A percentile compares a stretch with the other conserved stretches of the same genome.
Conservation (phyloP, 1,284 basidiomycete species). For the Boletus semigastroideus region DNA sequence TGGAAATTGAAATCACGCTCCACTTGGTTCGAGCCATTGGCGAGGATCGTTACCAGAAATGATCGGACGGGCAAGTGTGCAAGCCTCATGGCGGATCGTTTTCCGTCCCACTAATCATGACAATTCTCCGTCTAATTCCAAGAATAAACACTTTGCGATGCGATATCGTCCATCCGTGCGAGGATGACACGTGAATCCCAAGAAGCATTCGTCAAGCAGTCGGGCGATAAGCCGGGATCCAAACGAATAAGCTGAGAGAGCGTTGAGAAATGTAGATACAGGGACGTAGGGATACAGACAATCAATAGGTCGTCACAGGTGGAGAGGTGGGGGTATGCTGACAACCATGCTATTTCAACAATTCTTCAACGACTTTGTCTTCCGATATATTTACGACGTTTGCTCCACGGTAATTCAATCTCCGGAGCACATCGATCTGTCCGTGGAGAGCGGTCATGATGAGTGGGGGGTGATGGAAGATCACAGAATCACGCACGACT, state of each 20-base stretch:
- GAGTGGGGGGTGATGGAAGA: neutral
- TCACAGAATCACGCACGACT: conserved; percentile 61
- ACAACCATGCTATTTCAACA: conserved; percentile 43
- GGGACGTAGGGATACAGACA: conserved; percentile 28
- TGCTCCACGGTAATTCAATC: conserved; percentile 88
- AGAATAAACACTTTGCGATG: conserved; percentile 2
- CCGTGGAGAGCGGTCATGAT: conserved; percentile 1
- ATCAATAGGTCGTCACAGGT: conserved; percentile 20
- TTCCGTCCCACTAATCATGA: neutral
- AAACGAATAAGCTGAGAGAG: conserved; percentile 12
- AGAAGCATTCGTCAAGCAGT: neutral
- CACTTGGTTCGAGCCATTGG: neutral
- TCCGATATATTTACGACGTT: conserved; percentile 62
- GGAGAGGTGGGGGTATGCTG: conserved; percentile 23
- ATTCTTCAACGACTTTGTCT: conserved; percentile 58
- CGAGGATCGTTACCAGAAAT: neutral
- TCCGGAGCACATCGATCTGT: conserved; percentile 85
- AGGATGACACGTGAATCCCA: conserved; percentile 5
- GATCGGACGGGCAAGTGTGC: neutral
- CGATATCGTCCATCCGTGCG: conserved; percentile 3
- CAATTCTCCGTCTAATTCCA: conserved; percentile 1
- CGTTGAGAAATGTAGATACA: conserved; percentile 26
- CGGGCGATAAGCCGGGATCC: conserved; percentile 15
- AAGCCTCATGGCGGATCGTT: neutral
- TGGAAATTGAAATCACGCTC: conserved; percentile 8